Evolutionary conservation across 768 basidiomycete species (phyloP).

Genomic region (Lactifluus echinatus): DNA sequence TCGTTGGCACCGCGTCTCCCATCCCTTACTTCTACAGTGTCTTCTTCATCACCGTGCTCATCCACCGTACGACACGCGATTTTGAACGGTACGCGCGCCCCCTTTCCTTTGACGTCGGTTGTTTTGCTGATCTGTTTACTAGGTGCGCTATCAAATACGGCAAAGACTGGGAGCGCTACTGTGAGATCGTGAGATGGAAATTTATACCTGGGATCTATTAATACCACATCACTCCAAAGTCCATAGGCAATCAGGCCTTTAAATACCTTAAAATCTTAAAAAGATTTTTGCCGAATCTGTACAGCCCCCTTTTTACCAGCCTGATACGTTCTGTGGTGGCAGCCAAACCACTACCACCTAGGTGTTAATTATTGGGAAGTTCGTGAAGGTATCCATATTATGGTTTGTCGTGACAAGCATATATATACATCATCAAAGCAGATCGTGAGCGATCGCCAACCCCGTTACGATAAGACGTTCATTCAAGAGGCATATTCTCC

Average conservation of each 20-base stretch:
- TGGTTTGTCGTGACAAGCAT: neutral
- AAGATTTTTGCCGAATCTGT: too few species aligned
- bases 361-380: neutral
- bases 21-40: constrained; percentile 97
- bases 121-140: constrained; percentile 7
- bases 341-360: neutral
- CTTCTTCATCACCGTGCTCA: constrained; percentile 90
- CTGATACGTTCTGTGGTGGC: neutral
- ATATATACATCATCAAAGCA: constrained; percentile 8
- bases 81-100: constrained; percentile 62
- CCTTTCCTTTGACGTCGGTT: neutral
- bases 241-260: too few species aligned
- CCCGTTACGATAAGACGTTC: constrained; percentile 21
- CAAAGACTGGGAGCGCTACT: constrained; percentile 91
- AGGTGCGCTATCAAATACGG: constrained; percentile 81
- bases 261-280: too few species aligned
- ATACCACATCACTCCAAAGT: neutral
- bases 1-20: constrained; percentile 63
- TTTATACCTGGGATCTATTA: constrained; percentile 87
- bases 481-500: constrained; percentile 83
- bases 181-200: constrained; percentile 78
- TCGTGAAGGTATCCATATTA: neutral
- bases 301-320: too few species aligned
- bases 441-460: constrained; percentile 4
- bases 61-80: constrained; percentile 88